Evolutionary conservation across 2,329 filamentous ascomycete genomes (phyloP).

Genomic region (Scedosporium aurantiacum): DNA sequence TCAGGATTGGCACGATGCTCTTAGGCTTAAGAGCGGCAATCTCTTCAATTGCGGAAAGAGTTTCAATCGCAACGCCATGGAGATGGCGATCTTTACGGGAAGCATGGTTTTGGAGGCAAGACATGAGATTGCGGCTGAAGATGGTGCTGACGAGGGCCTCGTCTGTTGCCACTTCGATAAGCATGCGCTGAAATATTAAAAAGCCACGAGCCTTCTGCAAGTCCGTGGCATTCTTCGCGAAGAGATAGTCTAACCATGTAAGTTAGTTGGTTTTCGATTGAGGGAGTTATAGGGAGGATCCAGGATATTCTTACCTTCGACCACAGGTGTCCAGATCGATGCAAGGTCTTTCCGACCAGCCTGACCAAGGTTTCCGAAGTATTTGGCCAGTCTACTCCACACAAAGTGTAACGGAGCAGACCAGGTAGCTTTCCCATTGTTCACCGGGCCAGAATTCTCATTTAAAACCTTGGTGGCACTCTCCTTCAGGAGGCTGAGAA

Average conservation of each 20-base stretch:
- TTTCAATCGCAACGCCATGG: slow-evolving; percentile 65
- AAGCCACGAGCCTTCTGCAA: slow-evolving; percentile 90
- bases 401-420: slow-evolving; percentile 75
- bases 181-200: slow-evolving; percentile 68
- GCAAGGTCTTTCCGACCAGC: slow-evolving; percentile 42
- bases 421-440: slow-evolving; percentile 59
- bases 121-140: slow-evolving; percentile 75
- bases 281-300: not conserved
- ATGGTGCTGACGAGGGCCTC: slow-evolving; percentile 40
- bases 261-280: not conserved
- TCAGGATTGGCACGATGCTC: slow-evolving; percentile 49
- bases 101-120: slow-evolving; percentile 72
- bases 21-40: slow-evolving; percentile 50
- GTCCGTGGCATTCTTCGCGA: slow-evolving; percentile 68
- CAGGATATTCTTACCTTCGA: slow-evolving; percentile 57
- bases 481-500: slow-evolving; percentile 73
- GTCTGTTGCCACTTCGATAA: slow-evolving; percentile 42
- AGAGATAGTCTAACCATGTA: slow-evolving; percentile 56
- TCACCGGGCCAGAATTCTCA: slow-evolving; percentile 24
- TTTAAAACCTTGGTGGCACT: slow-evolving; percentile 33
- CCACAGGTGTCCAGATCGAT: slow-evolving; percentile 74
- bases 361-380: slow-evolving; percentile 31
- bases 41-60: slow-evolving; percentile 57
- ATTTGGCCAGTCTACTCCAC: slow-evolving; percentile 64
- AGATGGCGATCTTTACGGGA: slow-evolving; percentile 67